phyloP scores from a whole-genome alignment of 345 rosid genomes.

The Brassica napus region Da-Ae NC_063452.1:61120501-61121000 shows the following conservation, averaged over 20 bases:
- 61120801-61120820: conserved; percentile 95
- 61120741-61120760: not conserved
- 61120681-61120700: not conserved
- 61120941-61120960: not conserved
- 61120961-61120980: conserved; percentile 64
- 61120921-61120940: not conserved
- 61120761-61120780: conserved; percentile 90
- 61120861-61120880: not conserved
- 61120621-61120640: conserved; percentile 53
- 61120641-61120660: not conserved
- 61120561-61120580: conserved; percentile 61
- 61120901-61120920: not conserved
- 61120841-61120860: conserved; percentile 79
- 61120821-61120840: conserved; percentile 97
- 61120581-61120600: conserved; percentile 87
- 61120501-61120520: not conserved
- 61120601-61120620: conserved; percentile 61
- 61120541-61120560: not conserved
- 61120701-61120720: conserved; percentile 18
- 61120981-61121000: conserved; percentile 91
- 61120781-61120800: conserved; percentile 98
- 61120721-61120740: not conserved
- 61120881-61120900: not conserved
- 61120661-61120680: not conserved
- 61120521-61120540: not conserved